phyloP scores from a whole-genome alignment of 352 stramenopile genomes.

The Phytophthora podocarpi region DNA sequence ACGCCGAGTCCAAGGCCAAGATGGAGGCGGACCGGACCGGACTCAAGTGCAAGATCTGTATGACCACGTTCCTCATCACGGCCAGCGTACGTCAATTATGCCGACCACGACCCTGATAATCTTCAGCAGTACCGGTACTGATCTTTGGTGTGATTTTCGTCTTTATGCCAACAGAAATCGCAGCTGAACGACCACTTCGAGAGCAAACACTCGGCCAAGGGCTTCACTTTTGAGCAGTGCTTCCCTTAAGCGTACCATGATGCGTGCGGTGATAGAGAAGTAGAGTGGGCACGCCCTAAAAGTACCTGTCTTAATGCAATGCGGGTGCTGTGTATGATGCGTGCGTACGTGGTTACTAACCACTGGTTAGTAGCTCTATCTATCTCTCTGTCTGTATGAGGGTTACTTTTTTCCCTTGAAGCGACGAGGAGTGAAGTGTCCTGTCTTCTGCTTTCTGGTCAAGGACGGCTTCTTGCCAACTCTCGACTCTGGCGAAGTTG shows the following conservation, averaged over 20 bases:
- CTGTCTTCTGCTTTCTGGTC: slow-evolving; percentile 50
- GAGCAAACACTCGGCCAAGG: slow-evolving; percentile 82
- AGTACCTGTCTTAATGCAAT: slow-evolving; percentile 27
- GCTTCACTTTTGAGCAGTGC: slow-evolving; percentile 77
- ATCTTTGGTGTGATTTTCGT: no score
- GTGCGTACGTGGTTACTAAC: no score
- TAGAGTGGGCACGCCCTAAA: not conserved
- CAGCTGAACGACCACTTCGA: slow-evolving; percentile 83
- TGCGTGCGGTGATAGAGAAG: slow-evolving; percentile 15
- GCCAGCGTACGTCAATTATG: slow-evolving; percentile 65
- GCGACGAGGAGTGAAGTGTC: slow-evolving; percentile 45
- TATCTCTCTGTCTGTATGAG: slow-evolving; percentile 16
- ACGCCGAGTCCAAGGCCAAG: slow-evolving; percentile 82
- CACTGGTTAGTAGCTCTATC: slow-evolving; percentile 19
- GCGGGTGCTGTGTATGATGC: slow-evolving; percentile 8
- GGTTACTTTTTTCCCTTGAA: slow-evolving; percentile 38
- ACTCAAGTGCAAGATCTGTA: slow-evolving; percentile 90
- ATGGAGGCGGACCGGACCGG: slow-evolving; percentile 77
- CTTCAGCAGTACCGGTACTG: no score
- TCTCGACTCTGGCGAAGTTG: slow-evolving; percentile 6
- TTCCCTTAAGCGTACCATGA: slow-evolving; percentile 56
- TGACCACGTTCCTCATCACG: slow-evolving; percentile 88
- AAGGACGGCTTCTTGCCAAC: slow-evolving; percentile 23
- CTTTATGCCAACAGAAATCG: slow-evolving; percentile 41
- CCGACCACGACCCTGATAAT: no score